Percentiles rank a stretch among this genome's conserved stretches.
These are phyloP conservation scores for Phlebopus sp. DNA, from an alignment of 1,284 basidiomycete species.

Conservation along the genomic window DNA sequence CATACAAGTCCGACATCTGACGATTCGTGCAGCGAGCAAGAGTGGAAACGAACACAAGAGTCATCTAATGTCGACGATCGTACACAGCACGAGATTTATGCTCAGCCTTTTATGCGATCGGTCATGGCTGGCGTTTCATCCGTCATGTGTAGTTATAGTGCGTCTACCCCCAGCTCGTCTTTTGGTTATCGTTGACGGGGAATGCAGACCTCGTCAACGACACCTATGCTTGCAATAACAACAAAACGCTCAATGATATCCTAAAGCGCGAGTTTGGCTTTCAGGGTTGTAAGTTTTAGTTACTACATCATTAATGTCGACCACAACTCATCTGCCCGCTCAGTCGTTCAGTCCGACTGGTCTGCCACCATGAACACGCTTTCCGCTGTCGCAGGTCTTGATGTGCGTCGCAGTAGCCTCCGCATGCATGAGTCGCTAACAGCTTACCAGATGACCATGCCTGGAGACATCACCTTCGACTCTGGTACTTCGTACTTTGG, in stretches of 20 bases:
- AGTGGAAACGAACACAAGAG: constrained; percentile 34
- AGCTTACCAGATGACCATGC: constrained; percentile 35
- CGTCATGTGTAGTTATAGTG: constrained; percentile 75
- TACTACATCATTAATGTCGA: not conserved
- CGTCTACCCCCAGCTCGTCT: constrained; percentile 42
- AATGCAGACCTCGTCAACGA: constrained; percentile 40
- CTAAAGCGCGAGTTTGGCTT: constrained; percentile 60
- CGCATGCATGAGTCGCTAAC: not conserved
- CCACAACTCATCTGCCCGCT: not conserved
- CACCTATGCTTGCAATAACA: constrained; percentile 54
- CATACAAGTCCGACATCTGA: not conserved
- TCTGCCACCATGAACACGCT: constrained; percentile 37
- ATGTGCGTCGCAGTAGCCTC: constrained; percentile 27
- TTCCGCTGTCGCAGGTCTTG: constrained; percentile 45
- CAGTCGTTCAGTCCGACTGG: constrained; percentile 42
- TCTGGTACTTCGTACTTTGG: constrained; percentile 43
- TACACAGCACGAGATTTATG: constrained; percentile 61
- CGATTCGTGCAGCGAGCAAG: constrained; percentile 39
- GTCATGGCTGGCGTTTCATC: constrained; percentile 57
- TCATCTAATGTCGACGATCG: constrained; percentile 63
- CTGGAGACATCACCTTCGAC: constrained; percentile 38
- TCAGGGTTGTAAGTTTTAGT: constrained; percentile 43
- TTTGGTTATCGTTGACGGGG: constrained; percentile 31
- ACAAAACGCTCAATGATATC: constrained; percentile 50
- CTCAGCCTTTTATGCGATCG: constrained; percentile 50